Percentiles rank a stretch among this genome's conserved stretches.
These are phyloP conservation scores for Beta vulgaris DNA, from an alignment of 148 eudicot species.

Conservation along the genomic window DNA sequence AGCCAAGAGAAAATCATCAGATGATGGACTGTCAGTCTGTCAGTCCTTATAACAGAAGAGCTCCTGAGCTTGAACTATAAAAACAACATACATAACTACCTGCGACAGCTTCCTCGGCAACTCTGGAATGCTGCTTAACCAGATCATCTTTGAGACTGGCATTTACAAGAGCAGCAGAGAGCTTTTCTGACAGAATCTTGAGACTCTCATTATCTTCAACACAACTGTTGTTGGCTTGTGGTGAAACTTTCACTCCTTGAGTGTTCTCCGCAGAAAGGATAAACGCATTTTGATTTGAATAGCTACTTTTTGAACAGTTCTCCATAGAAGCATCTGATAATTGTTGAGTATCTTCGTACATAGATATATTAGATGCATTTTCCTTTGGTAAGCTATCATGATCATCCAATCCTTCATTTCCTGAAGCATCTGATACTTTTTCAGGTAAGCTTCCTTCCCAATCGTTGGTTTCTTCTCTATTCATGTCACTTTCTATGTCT, in stretches of 20 bases:
- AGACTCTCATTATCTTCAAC: constrained; percentile 42
- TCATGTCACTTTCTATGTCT: constrained; percentile 19
- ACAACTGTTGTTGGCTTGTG: not conserved
- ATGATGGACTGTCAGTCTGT: not conserved
- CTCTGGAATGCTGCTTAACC: constrained; percentile 85
- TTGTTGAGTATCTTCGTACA: constrained; percentile 13
- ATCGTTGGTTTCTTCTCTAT: constrained; percentile 3
- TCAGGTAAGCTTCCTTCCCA: not conserved
- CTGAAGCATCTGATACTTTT: not conserved
- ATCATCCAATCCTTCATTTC: not conserved
- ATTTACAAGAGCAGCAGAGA: constrained; percentile 80
- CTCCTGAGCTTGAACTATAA: not conserved
- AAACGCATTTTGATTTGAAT: not conserved
- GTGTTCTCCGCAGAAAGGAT: not conserved
- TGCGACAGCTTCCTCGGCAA: constrained; percentile 96
- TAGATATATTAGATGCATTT: not conserved
- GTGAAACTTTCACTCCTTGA: not conserved
- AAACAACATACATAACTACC: constrained; percentile 33
- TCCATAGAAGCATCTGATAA: not conserved
- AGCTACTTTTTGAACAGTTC: not conserved
- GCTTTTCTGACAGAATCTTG: constrained; percentile 59
- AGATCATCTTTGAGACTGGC: constrained; percentile 80
- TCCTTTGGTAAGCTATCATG: constrained; percentile 1
- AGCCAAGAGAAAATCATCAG: not conserved
- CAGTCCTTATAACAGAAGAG: not conserved